A percentile compares a stretch with the other conserved stretches of the same genome.
These are phyloP conservation scores for Papiliotrema terrestris DNA, from an alignment of 1,284 basidiomycete species.

Conservation along the genomic window DNA sequence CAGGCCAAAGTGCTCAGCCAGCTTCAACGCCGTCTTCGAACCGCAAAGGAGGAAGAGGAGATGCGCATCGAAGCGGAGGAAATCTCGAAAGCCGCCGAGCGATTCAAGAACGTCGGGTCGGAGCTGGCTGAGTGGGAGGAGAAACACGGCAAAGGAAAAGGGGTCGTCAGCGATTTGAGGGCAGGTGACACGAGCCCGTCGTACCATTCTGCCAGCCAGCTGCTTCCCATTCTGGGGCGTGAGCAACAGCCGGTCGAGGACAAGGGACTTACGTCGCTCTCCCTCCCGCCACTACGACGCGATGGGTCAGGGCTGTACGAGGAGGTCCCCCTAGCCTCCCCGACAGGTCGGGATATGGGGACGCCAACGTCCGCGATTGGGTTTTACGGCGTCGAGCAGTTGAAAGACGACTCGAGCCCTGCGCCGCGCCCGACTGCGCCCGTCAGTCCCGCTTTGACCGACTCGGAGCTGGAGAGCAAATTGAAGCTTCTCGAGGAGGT, in stretches of 20 bases:
- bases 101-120: slow-evolving; percentile 62
- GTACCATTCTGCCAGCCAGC: not conserved
- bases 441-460: slow-evolving; percentile 4
- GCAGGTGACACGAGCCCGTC: not conserved
- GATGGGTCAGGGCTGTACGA: slow-evolving; percentile 12
- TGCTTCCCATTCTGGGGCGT: not conserved
- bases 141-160: slow-evolving; percentile 59
- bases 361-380: slow-evolving; percentile 7
- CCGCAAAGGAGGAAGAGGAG: slow-evolving; percentile 69
- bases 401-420: slow-evolving; percentile 5
- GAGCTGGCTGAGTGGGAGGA: slow-evolving; percentile 85
- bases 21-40: slow-evolving; percentile 70
- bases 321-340: slow-evolving; percentile 10
- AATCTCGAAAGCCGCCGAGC: slow-evolving; percentile 68
- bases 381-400: slow-evolving; percentile 12
- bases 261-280: not conserved
- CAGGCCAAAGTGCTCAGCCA: slow-evolving; percentile 80
- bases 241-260: not conserved
- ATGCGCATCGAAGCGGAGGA: slow-evolving; percentile 68
- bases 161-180: not conserved
- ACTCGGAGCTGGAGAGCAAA: slow-evolving; percentile 37
- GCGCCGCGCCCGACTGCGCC: not conserved
- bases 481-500: slow-evolving; percentile 43
- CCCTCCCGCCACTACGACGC: not conserved
- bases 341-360: slow-evolving; percentile 3